Percentiles rank a stretch among this genome's conserved stretches.
Conservation (phyloP, 1,139 yeast genomes). For the Hansenula lynferdii region DNA sequence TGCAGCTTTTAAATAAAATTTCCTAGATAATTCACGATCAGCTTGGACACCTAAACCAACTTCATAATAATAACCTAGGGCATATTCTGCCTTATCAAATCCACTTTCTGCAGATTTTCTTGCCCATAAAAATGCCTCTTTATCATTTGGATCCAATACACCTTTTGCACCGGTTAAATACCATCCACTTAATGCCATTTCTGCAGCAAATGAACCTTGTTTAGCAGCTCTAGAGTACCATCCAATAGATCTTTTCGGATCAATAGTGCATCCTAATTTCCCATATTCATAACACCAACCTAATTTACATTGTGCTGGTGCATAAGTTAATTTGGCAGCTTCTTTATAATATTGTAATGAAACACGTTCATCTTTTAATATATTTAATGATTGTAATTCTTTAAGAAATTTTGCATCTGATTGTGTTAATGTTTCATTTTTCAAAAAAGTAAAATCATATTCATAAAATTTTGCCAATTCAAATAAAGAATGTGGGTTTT, state of each 20-base stretch:
- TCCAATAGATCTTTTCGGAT: slow-evolving; percentile 73
- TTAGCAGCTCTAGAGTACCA: slow-evolving; percentile 84
- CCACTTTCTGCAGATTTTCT: slow-evolving; percentile 79
- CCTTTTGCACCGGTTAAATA: slow-evolving; percentile 78
- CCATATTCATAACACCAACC: slow-evolving; percentile 91
- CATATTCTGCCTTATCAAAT: slow-evolving; percentile 75
- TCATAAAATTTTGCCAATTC: slow-evolving; percentile 73
- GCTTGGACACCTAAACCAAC: slow-evolving; percentile 65
- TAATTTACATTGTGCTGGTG: slow-evolving; percentile 79
- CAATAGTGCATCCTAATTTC: slow-evolving; percentile 58
- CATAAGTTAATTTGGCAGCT: slow-evolving; percentile 71
- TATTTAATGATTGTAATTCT: slow-evolving; percentile 24
- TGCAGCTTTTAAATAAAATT: slow-evolving; percentile 57
- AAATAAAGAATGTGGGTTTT: slow-evolving; percentile 50
- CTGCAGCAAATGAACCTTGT: slow-evolving; percentile 78
- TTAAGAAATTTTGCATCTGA: slow-evolving; percentile 26
- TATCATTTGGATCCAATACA: slow-evolving; percentile 64
- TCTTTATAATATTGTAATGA: slow-evolving; percentile 67
- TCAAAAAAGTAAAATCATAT: slow-evolving; percentile 48
- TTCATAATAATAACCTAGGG: slow-evolving; percentile 78
- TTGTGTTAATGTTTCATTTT: slow-evolving; percentile 21
- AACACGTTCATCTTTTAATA: slow-evolving; percentile 40
- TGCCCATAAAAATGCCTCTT: slow-evolving; percentile 88
- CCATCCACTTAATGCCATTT: slow-evolving; percentile 91
- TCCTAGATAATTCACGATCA: slow-evolving; percentile 41